Evolutionary conservation across 305 asterid species (phyloP).

Genomic region (Fraxinus platypoda): DNA sequence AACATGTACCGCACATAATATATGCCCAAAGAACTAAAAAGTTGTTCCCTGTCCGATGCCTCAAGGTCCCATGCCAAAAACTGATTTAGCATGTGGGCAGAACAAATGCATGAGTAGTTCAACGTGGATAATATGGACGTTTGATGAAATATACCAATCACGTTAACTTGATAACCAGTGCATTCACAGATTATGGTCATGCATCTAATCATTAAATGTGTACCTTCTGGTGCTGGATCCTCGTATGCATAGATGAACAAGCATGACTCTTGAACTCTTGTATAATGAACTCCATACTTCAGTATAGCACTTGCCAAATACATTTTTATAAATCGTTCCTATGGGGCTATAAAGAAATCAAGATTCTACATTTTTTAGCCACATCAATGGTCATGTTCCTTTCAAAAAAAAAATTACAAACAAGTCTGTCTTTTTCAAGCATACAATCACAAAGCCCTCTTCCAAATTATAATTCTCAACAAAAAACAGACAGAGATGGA

Average conservation of each 20-base stretch:
- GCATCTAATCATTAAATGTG: constrained; percentile 2
- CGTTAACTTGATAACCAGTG: constrained; percentile 10
- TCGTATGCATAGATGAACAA: constrained; percentile 5
- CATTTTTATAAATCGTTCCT: not conserved
- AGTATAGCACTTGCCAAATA: not conserved
- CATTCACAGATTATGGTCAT: constrained; percentile 1
- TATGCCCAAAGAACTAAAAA: constrained; percentile 15
- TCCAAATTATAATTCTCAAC: not conserved
- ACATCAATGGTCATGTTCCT: not conserved
- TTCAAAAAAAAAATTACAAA: constrained; percentile 17
- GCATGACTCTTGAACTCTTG: constrained; percentile 9
- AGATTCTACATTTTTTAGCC: constrained; percentile 1
- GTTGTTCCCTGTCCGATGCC: constrained; percentile 9
- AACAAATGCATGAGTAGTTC: constrained; percentile 18
- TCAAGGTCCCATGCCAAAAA: not conserved
- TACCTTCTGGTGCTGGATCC: constrained; percentile 4
- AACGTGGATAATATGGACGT: constrained; percentile 16
- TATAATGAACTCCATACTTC: not conserved
- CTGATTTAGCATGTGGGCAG: not conserved
- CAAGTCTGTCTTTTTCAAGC: not conserved
- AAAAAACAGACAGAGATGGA: constrained; percentile 8
- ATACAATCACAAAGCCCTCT: not conserved
- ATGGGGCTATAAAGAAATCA: not conserved
- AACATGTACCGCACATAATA: constrained; percentile 14
- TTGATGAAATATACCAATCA: constrained; percentile 15